These are phyloP conservation scores for Ophiostoma populinum DNA, from an alignment of 2,329 filamentous ascomycete species.

Conservation along the genomic window DNA sequence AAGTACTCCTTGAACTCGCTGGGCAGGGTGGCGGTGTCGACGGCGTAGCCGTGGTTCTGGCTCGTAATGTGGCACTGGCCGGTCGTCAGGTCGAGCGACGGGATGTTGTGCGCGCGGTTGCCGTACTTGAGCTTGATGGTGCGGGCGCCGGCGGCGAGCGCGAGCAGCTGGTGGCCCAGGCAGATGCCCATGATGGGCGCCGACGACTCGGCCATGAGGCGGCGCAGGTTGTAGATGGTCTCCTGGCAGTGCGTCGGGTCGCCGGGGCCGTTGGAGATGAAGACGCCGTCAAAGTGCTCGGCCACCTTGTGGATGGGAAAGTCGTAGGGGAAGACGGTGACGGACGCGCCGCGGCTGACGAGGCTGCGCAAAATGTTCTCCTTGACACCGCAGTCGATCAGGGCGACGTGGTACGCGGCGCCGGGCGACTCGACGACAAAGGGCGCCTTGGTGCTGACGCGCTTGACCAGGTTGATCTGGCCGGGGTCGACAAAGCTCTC, in stretches of 20 bases:
- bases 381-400: conserved; percentile 97
- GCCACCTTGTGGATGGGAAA: conserved; percentile 97
- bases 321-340: conserved; percentile 90
- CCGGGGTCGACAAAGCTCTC: conserved; percentile 90
- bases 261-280: conserved; percentile 97
- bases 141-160: conserved; percentile 66
- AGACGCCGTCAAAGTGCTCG: conserved; percentile 94
- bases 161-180: conserved; percentile 84
- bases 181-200: conserved; percentile 96
- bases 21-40: conserved; percentile 68
- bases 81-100: conserved; percentile 81
- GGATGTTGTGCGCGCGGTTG: conserved; percentile 98
- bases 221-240: conserved; percentile 80
- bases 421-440: conserved; percentile 81
- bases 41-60: conserved; percentile 96
- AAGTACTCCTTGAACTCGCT: conserved; percentile 95
- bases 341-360: conserved; percentile 76
- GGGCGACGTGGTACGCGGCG: conserved; percentile 75
- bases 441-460: conserved; percentile 93
- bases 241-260: conserved; percentile 94
- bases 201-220: conserved; percentile 79
- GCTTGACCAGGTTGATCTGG: conserved; percentile 90
- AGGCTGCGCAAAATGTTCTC: conserved; percentile 97
- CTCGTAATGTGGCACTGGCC: conserved; percentile 97
- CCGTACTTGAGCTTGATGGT: conserved; percentile 98